Conservation (phyloP, 257 asterid genomes). For the Solanum appendiculatum region DNA sequence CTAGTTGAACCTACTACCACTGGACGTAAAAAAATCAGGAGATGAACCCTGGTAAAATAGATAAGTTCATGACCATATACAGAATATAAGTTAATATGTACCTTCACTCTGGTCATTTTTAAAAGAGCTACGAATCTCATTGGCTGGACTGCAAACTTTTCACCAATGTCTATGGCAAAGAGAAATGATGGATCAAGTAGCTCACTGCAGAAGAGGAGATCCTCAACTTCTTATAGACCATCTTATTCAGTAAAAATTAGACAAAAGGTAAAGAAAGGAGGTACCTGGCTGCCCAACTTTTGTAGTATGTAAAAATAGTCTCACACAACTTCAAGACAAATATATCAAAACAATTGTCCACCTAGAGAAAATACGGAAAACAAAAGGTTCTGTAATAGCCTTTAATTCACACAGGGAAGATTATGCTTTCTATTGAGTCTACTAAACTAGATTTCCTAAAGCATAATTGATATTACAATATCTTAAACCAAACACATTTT, state of each 20-base stretch:
- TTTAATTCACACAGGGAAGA: not conserved
- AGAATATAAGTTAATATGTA: conserved; percentile 17
- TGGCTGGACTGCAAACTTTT: conserved; percentile 82
- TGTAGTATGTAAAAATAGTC: conserved; percentile 75
- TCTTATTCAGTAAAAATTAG: not conserved
- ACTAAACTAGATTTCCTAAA: not conserved
- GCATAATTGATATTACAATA: not conserved
- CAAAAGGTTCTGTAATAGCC: not conserved
- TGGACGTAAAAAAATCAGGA: not conserved
- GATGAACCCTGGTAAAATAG: not conserved
- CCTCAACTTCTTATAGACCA: not conserved
- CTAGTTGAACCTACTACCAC: not conserved
- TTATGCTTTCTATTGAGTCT: not conserved
- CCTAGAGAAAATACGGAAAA: conserved; percentile 36
- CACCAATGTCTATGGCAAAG: conserved; percentile 81
- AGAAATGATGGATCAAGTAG: conserved; percentile 95
- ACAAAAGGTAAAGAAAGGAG: conserved; percentile 5
- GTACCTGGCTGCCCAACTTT: conserved; percentile 98
- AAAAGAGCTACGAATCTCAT: conserved; percentile 71
- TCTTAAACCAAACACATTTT: not conserved
- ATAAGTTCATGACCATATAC: not conserved
- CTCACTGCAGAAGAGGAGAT: conserved; percentile 49
- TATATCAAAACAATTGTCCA: conserved; percentile 92
- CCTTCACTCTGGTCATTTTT: conserved; percentile 89
- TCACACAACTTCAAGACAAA: conserved; percentile 82